Evolutionary conservation across 2,329 filamentous ascomycete species (phyloP), one percentile per base, ranked within the genome.

Genomic region (Purpureocillium takamizusanense): DNA sequence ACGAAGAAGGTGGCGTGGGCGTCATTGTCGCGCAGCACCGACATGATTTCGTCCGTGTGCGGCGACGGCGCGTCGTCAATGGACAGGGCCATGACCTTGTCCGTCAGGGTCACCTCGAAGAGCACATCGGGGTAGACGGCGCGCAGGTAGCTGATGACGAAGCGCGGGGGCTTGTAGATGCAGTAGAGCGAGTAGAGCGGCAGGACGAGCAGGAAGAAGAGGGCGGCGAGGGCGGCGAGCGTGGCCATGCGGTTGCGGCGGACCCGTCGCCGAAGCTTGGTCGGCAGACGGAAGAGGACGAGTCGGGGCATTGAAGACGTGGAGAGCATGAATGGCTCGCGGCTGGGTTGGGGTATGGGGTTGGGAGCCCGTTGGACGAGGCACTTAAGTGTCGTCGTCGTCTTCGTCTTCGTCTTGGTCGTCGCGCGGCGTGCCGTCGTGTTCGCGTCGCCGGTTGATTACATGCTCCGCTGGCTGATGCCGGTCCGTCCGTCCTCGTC

Each of bases 1-100:
- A 94, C 72, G 59, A 95, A 95, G 58, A 94, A 92, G 0, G 88
- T 95, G 0, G 88, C 88, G 15, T 70, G 76, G 12, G 82, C 86
- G 40, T 73, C 69, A 52, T 86, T 71, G 17, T 67, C 66, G 38
- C 69, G 65, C n/a, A 95, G 68, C 0, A 86, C 63, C 32, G 76
- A 62, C 39, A 88, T 63, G 42, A 95, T 88, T 40, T 80, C 75
- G 33, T 61, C 53, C 2, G 88, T 94, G 57, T 85, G 71, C 32
- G 72, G 61, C 2, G 83, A 89, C 0, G 88, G 88, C 21, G 80
- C 83, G 61, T 95, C 88, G 64, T 95, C 88, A 51, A 95, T 82
- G 1, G 86, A 94, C 30, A 95, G 69, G 0, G 86, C 88, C 14
- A 95, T 70, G 18, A 90, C 62, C 52, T 81, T 85, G 35, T 74